Conservation (phyloP, 2,329 filamentous ascomycete genomes). For the Raffaelea ambrosiae region DNA sequence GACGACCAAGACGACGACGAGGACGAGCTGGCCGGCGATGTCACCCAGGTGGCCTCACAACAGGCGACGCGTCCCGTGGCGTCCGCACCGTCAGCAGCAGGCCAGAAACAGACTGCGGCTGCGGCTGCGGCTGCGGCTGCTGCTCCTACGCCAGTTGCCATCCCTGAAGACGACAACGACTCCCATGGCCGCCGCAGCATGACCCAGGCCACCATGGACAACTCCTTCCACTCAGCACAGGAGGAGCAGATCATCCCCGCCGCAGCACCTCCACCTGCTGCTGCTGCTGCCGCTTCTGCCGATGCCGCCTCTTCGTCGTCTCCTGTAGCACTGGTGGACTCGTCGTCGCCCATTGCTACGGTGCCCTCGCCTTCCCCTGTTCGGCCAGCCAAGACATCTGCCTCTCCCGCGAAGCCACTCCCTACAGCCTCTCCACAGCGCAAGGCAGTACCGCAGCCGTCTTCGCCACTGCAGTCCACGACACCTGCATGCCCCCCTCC, state of each 20-base stretch:
- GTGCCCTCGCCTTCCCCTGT: conserved; percentile 13
- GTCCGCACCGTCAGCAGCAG: neutral
- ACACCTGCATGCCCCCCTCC: conserved; percentile 13
- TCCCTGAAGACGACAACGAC: neutral
- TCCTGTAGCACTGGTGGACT: neutral
- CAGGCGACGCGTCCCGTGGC: neutral
- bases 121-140: neutral
- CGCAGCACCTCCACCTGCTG: neutral
- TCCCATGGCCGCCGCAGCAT: conserved; percentile 12
- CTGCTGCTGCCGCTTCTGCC: neutral
- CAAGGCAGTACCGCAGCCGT: neutral
- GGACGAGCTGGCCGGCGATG: conserved; percentile 11
- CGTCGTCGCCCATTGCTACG: conserved; percentile 5
- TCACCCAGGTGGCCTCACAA: neutral
- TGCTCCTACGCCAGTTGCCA: neutral
- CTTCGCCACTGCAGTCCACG: conserved; percentile 12
- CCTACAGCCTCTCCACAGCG: neutral
- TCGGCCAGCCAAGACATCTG: conserved; percentile 4
- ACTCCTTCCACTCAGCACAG: conserved; percentile 33
- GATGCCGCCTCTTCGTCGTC: too few species aligned
- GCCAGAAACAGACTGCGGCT: neutral
- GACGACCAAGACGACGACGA: conserved; percentile 17
- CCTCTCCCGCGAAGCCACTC: conserved; percentile 8
- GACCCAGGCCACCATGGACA: conserved; percentile 23
- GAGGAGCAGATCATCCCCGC: conserved; percentile 31